Conservation (phyloP, 2,329 filamentous ascomycete species). For the Elsinoe perseae region DNA sequence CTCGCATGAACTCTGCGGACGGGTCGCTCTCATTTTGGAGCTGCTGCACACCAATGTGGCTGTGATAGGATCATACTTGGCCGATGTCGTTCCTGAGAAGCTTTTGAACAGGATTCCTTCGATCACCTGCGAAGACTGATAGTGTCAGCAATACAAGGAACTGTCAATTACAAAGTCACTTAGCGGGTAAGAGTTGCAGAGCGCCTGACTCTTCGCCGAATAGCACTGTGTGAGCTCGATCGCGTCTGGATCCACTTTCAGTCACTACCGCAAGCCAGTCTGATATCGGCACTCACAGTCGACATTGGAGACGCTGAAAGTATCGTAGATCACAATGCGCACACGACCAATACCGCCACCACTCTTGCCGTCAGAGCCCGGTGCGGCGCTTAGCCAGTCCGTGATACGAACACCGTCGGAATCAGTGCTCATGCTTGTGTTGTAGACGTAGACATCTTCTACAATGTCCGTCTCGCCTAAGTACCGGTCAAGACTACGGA, state of each 20-base stretch:
- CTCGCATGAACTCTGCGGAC: too few relatives aligned
- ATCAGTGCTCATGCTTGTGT: slow-evolving; percentile 33
- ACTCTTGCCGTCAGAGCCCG: slow-evolving; percentile 56
- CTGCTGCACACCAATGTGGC: slow-evolving; percentile 40
- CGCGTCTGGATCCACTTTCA: slow-evolving; percentile 37
- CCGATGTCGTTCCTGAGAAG: slow-evolving; percentile 48
- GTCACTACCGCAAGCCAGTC: not conserved
- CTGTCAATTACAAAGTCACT: not conserved
- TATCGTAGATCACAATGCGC: slow-evolving; percentile 59
- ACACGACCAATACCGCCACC: slow-evolving; percentile 58
- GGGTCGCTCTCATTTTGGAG: slow-evolving; percentile 31
- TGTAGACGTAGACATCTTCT: slow-evolving; percentile 50
- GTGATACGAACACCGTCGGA: slow-evolving; percentile 64
- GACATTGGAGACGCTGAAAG: slow-evolving; percentile 53
- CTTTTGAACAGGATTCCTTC: slow-evolving; percentile 51
- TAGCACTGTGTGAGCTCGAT: slow-evolving; percentile 59
- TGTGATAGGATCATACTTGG: slow-evolving; percentile 35
- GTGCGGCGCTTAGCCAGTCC: slow-evolving; percentile 58
- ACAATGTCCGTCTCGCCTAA: slow-evolving; percentile 56
- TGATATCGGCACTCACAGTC: slow-evolving; percentile 32
- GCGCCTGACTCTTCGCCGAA: slow-evolving; percentile 52
- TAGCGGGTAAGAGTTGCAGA: slow-evolving; percentile 50
- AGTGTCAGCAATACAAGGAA: not conserved
- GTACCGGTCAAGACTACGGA: slow-evolving; percentile 66
- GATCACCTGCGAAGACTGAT: slow-evolving; percentile 45